Evolutionary conservation across 768 basidiomycete species (phyloP), one percentile per base, ranked within the genome.

Genomic region (Inosperma sp.): DNA sequence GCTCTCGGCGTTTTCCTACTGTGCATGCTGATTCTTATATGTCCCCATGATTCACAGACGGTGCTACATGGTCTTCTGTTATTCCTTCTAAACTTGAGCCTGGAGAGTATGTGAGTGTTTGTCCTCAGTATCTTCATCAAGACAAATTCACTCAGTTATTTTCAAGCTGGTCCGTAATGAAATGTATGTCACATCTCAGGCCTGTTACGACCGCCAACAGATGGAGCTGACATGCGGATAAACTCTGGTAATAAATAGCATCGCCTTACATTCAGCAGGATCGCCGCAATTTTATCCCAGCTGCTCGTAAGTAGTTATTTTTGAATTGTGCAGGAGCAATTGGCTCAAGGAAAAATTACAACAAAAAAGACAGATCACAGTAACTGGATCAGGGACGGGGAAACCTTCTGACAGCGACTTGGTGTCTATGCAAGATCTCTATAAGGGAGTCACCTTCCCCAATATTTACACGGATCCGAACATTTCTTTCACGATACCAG

Each of bases 91-190:
- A 65, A 16, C 62, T 78, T 16, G 66, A 69, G 23, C 58, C 74
- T 52, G 77, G 77, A 4, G 68, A 77, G 68, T 81, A 79, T 62
- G 77, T 77, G 64, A 62, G 73, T 69, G n/a, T 29, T 19, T 22
- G 30, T 37, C 39, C 16, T 36, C 21, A 6, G 17, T 2, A n/a
- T 17, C 10, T 27, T 17, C 12, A 51, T 51, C 4, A 34, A 26
- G 17, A 17, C 42, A 8, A 4, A n/a, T 19, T 14, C 17, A 52
- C 50, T 12, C 25, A 29, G 23, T 48, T 12, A 35, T 34, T 43
- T 34, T 29, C 47, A 26, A 78, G 76, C 64, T 78, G 42, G 64
- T 77, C 36, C 72, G 76, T 23, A 66, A 77, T 54, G 76, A 78
- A 65, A 76, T 78, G 75, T 75, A 59, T 40, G 70, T 59, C 27